Evolutionary conservation across 2,329 filamentous ascomycete species (phyloP).

Genomic region (Cladophialophora psammophila): DNA sequence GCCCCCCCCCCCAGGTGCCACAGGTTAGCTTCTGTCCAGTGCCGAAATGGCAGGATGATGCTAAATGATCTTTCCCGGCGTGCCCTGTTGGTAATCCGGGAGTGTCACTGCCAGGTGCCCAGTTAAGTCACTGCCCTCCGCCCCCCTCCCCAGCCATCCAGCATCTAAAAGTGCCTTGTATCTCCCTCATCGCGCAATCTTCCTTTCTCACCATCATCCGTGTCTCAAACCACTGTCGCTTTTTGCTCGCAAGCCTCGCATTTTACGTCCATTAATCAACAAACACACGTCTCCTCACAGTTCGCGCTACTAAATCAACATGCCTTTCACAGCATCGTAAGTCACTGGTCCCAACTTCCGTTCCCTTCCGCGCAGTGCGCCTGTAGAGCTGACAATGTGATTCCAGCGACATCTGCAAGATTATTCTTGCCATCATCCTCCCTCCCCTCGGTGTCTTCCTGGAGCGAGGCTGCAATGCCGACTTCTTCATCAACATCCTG

Average conservation of each 20-base stretch:
- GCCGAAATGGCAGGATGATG: slow-evolving; percentile 13
- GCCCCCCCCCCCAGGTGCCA: slow-evolving; percentile 6
- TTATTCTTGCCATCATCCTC: slow-evolving; percentile 87
- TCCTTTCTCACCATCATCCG: slow-evolving; percentile 2
- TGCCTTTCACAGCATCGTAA: slow-evolving; percentile 60
- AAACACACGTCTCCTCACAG: background rate
- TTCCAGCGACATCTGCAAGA: slow-evolving; percentile 76
- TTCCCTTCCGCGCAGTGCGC: slow-evolving; percentile 27
- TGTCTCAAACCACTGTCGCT: slow-evolving; percentile 5
- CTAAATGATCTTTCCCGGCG: background rate
- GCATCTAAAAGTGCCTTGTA: slow-evolving; percentile 10
- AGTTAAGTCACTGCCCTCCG: slow-evolving; percentile 14
- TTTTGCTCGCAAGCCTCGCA: slow-evolving; percentile 9
- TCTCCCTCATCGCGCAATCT: slow-evolving; percentile 20
- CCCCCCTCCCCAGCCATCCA: slow-evolving; percentile 15
- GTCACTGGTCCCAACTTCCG: slow-evolving; percentile 40
- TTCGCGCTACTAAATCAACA: slow-evolving; percentile 53
- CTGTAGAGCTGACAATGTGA: slow-evolving; percentile 26
- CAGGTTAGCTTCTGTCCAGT: background rate
- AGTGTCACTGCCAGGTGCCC: slow-evolving; percentile 9
- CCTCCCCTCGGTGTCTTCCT: slow-evolving; percentile 93
- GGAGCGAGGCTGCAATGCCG: slow-evolving; percentile 85
- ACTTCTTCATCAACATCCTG: slow-evolving; percentile 91
- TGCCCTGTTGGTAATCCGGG: slow-evolving; percentile 19
- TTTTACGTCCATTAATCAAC: slow-evolving; percentile 12